Conservation (phyloP, 1,284 basidiomycete species). For the Leccinum pachyderme region DNA sequence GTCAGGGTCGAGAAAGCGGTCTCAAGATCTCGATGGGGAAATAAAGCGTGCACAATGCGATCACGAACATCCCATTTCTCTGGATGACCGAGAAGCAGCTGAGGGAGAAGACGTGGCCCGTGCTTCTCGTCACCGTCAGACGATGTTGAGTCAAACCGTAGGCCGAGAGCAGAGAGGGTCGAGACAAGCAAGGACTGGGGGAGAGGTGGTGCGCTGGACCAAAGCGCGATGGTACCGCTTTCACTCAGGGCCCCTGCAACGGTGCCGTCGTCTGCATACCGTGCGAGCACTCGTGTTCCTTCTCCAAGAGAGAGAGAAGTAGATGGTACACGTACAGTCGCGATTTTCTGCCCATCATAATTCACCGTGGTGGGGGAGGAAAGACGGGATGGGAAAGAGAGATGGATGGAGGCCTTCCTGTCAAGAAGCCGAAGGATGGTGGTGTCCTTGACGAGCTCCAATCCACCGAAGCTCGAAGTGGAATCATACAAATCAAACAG, state of each 20-base stretch:
- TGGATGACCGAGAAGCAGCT: constrained; percentile 29
- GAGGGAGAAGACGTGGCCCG: constrained; percentile 22
- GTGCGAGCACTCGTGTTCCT: background rate
- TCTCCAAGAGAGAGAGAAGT: constrained; percentile 19
- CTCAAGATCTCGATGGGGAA: constrained; percentile 23
- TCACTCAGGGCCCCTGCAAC: constrained; percentile 28
- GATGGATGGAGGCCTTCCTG: constrained; percentile 19
- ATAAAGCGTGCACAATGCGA: constrained; percentile 20
- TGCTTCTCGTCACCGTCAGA: background rate
- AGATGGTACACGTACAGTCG: constrained; percentile 9
- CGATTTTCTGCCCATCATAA: constrained; percentile 8
- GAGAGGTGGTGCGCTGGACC: constrained; percentile 32
- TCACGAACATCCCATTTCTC: constrained; percentile 17
- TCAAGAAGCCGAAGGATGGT: constrained; percentile 26
- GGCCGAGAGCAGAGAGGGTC: constrained; percentile 27
- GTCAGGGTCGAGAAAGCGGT: constrained; percentile 50
- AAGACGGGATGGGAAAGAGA: constrained; percentile 28
- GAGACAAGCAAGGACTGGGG: constrained; percentile 18
- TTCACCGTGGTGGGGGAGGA: constrained; percentile 11
- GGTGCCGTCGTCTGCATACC: background rate
- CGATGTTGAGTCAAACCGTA: constrained; percentile 10
- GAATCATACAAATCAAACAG: constrained; percentile 21
- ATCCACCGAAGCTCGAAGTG: constrained; percentile 11
- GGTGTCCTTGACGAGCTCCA: constrained; percentile 21
- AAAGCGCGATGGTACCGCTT: constrained; percentile 26